Evolutionary conservation across 768 basidiomycete genomes (phyloP).

Genomic region (Erythrobasidium yunnanense): DNA sequence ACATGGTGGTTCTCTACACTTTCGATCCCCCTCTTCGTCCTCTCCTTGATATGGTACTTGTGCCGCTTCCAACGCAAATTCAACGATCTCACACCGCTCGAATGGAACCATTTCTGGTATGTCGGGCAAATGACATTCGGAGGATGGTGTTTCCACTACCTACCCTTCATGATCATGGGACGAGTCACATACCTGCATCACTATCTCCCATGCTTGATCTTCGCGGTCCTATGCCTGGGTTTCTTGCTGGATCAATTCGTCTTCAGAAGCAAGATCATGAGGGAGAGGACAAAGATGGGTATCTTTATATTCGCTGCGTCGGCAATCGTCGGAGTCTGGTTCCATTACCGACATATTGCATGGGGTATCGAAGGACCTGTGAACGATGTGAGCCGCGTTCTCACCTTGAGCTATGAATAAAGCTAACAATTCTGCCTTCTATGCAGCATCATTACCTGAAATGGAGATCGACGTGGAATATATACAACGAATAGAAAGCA

Average conservation of each 20-base stretch:
- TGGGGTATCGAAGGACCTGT: slow-evolving; percentile 88
- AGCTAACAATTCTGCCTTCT: too few relatives aligned
- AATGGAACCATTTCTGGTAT: slow-evolving; percentile 91
- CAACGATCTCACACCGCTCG: slow-evolving; percentile 81
- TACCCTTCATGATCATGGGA: slow-evolving; percentile 92
- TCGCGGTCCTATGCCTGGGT: slow-evolving; percentile 80
- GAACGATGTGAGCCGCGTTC: neutral
- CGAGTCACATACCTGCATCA: slow-evolving; percentile 64
- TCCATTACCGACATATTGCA: slow-evolving; percentile 85
- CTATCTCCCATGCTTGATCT: slow-evolving; percentile 80
- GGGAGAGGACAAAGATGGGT: slow-evolving; percentile 56
- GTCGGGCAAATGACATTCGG: slow-evolving; percentile 80
- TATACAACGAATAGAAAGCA: slow-evolving; percentile 3
- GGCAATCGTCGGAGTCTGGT: slow-evolving; percentile 65
- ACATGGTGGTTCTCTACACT: slow-evolving; percentile 75
- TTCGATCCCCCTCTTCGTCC: slow-evolving; percentile 53
- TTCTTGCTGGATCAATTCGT: slow-evolving; percentile 87
- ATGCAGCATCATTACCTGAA: slow-evolving; percentile 3
- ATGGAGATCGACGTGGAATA: slow-evolving; percentile 36
- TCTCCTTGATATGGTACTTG: slow-evolving; percentile 57
- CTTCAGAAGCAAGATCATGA: slow-evolving; percentile 61
- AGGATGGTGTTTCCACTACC: slow-evolving; percentile 83
- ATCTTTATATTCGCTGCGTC: slow-evolving; percentile 56
- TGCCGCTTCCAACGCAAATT: slow-evolving; percentile 78
- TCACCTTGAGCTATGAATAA: neutral